Evolutionary conservation across 2,329 filamentous ascomycete genomes (phyloP).

Genomic region (Colletotrichum sansevieriae): DNA sequence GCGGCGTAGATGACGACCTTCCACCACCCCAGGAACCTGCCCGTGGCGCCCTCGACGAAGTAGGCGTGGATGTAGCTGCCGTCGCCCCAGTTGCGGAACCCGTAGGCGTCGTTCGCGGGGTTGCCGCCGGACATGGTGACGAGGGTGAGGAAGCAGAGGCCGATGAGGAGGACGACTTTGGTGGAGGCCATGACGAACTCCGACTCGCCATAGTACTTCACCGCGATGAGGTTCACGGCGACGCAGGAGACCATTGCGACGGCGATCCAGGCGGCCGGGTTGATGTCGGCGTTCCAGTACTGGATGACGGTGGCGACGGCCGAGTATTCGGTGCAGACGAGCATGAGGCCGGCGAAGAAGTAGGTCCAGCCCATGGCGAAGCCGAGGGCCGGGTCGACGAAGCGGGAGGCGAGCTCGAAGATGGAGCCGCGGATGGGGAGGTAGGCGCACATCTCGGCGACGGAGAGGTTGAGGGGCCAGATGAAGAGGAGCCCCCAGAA

Average conservation of each 20-base stretch:
- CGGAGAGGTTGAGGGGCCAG: constrained; percentile 59
- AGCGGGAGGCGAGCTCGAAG: constrained; percentile 67
- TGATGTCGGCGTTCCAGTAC: constrained; percentile 58
- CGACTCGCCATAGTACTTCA: constrained; percentile 59
- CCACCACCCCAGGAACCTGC: constrained; percentile 71
- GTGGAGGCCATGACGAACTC: constrained; percentile 69
- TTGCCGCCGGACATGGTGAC: constrained; percentile 78
- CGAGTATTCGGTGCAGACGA: constrained; percentile 60
- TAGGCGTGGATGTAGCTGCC: constrained; percentile 52
- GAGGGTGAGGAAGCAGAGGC: constrained; percentile 73
- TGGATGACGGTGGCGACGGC: constrained; percentile 60
- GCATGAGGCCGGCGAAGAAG: constrained; percentile 59
- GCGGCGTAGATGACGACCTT: constrained; percentile 72
- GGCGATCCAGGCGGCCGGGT: constrained; percentile 63
- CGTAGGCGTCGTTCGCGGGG: constrained; percentile 71
- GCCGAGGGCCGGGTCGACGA: constrained; percentile 68
- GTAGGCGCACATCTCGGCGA: constrained; percentile 71
- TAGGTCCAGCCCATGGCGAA: constrained; percentile 67
- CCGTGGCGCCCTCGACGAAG: constrained; percentile 62
- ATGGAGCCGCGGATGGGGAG: constrained; percentile 67
- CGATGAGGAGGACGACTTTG: constrained; percentile 63
- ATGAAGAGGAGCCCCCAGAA: constrained; percentile 60
- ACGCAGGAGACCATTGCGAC: constrained; percentile 61
- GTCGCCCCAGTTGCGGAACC: constrained; percentile 70
- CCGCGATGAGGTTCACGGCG: constrained; percentile 61